These are phyloP conservation scores for Spirogloea muscicola DNA, from an alignment of 139 green algal species.

Conservation along the genomic window DNA sequence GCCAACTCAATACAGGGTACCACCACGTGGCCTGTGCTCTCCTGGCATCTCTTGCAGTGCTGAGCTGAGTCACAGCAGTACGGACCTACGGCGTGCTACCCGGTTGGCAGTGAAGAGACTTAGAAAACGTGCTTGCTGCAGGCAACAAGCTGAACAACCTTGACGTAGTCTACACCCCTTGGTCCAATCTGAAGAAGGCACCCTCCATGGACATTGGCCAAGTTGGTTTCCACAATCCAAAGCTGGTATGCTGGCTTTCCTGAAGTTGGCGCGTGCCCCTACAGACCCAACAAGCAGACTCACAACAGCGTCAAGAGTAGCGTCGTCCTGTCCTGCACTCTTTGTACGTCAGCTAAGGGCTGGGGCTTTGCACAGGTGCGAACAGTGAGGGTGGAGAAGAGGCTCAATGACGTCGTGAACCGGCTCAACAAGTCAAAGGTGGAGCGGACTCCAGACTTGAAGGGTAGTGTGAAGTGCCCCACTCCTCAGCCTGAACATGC, in stretches of 20 bases:
- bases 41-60: no score
- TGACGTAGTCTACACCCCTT: constrained; percentile 87
- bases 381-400: constrained; percentile 61
- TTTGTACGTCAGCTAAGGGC: background rate
- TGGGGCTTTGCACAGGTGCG: constrained; percentile 34
- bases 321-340: background rate
- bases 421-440: constrained; percentile 82
- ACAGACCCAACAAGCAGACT: no score
- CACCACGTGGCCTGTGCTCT: no score
- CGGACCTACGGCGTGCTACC: no score
- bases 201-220: constrained; percentile 72
- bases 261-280: no score
- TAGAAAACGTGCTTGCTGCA: no score
- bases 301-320: no score
- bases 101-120: no score
- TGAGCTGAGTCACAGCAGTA: no score
- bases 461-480: constrained; percentile 17
- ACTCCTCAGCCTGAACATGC: background rate
- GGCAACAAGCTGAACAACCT: constrained; percentile 81
- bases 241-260: constrained; percentile 50
- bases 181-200: constrained; percentile 86
- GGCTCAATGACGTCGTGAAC: constrained; percentile 90
- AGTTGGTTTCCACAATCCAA: constrained; percentile 82
- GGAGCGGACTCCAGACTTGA: constrained; percentile 76
- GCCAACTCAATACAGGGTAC: constrained; percentile 86